phyloP scores from a whole-genome alignment of 2,329 filamentous ascomycete species.

The Balansia obtecta region DNA sequence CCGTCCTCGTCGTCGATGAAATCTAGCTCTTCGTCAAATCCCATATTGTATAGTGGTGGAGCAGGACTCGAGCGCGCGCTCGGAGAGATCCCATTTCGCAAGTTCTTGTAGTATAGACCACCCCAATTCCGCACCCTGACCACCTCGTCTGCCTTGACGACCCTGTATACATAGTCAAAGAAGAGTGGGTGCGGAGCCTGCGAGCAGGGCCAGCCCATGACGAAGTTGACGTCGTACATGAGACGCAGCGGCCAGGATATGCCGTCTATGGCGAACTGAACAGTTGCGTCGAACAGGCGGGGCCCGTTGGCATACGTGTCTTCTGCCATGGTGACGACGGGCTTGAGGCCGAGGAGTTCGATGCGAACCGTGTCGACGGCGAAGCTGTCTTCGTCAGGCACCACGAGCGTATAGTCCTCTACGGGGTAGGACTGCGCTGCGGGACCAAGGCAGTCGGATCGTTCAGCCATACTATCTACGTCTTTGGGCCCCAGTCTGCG shows the following conservation, averaged over 20 bases:
- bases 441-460: slow-evolving; percentile 58
- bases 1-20: slow-evolving; percentile 23
- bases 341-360: slow-evolving; percentile 51
- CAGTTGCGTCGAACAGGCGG: slow-evolving; percentile 43
- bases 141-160: slow-evolving; percentile 50
- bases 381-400: slow-evolving; percentile 43
- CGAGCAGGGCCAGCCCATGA: slow-evolving; percentile 52
- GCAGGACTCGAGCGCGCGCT: slow-evolving; percentile 24
- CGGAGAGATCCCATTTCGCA: slow-evolving; percentile 10
- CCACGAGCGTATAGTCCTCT: slow-evolving; percentile 51
- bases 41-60: slow-evolving; percentile 12
- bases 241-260: slow-evolving; percentile 51
- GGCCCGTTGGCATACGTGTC: slow-evolving; percentile 20
- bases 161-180: slow-evolving; percentile 53
- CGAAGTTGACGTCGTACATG: slow-evolving; percentile 52
- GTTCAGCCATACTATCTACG: slow-evolving; percentile 51
- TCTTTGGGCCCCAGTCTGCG: slow-evolving; percentile 41
- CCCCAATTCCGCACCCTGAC: slow-evolving; percentile 57
- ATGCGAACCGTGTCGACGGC: slow-evolving; percentile 55
- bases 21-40: slow-evolving; percentile 9
- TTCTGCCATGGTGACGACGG: slow-evolving; percentile 20
- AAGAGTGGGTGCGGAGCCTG: slow-evolving; percentile 57
- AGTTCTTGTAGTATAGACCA: slow-evolving; percentile 23
- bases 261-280: slow-evolving; percentile 52
- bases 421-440: slow-evolving; percentile 50